phyloP scores from a whole-genome alignment of 129 eudicot species.

The Rutidosis leptorrhynchoides region DNA sequence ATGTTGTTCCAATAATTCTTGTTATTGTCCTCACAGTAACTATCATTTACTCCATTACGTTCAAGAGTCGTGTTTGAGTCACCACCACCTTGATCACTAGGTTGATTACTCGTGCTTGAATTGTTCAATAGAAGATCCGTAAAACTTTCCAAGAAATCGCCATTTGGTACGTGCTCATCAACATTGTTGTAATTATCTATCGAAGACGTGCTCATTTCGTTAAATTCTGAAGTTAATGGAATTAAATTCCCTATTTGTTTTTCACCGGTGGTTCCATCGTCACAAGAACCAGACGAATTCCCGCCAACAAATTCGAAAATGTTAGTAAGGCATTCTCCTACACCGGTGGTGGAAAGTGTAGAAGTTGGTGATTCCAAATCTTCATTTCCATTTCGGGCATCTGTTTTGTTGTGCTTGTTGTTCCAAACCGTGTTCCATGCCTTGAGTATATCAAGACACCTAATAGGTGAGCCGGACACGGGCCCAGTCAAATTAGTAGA shows the following conservation, averaged over 20 bases:
- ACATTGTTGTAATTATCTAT: slow-evolving; percentile 8
- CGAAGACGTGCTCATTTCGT: slow-evolving; percentile 11
- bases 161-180: slow-evolving; percentile 31
- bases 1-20: slow-evolving; percentile 77
- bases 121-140: slow-evolving; percentile 70
- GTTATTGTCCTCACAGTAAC: slow-evolving; percentile 53
- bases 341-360: slow-evolving; percentile 49
- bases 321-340: slow-evolving; percentile 40
- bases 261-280: slow-evolving; percentile 43
- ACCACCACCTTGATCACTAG: slow-evolving; percentile 33
- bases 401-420: slow-evolving; percentile 16
- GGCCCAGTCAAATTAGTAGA: slow-evolving; percentile 26
- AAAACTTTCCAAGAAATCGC: slow-evolving; percentile 65
- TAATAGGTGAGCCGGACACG: slow-evolving; percentile 13
- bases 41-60: slow-evolving; percentile 13
- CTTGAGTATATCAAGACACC: slow-evolving; percentile 60
- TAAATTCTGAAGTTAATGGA: slow-evolving; percentile 6
- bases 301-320: slow-evolving; percentile 50
- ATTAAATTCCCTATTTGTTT: slow-evolving; percentile 20
- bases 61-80: slow-evolving; percentile 34
- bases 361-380: slow-evolving; percentile 81
- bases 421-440: slow-evolving; percentile 65
- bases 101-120: slow-evolving; percentile 29
- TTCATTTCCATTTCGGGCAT: slow-evolving; percentile 22
- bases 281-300: slow-evolving; percentile 47